Evolutionary conservation across 352 stramenopile species (phyloP).

Genomic region (Phytophthora rubi): DNA sequence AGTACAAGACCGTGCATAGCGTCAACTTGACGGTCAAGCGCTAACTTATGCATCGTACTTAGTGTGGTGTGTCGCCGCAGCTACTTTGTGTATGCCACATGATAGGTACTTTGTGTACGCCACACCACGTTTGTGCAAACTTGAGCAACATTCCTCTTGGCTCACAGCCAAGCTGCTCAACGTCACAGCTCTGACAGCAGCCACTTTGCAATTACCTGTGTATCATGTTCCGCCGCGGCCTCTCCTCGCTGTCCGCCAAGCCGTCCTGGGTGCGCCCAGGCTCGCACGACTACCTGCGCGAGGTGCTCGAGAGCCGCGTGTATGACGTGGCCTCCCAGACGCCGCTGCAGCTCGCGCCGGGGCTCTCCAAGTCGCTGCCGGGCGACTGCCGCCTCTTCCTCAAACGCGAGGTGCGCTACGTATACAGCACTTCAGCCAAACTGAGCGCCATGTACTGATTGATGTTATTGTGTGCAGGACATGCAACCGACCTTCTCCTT

Average conservation of each 20-base stretch:
- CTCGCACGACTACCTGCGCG: conserved; percentile 77
- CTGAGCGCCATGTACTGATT: too few relatives aligned
- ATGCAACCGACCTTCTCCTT: conserved; percentile 98
- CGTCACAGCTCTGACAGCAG: neutral
- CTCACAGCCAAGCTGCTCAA: neutral
- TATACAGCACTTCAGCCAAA: too few relatives aligned
- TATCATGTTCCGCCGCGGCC: conserved; percentile 51
- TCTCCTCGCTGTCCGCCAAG: conserved; percentile 39
- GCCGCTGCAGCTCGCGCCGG: conserved; percentile 63
- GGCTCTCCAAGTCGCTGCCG: conserved; percentile 61
- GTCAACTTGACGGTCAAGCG: too few relatives aligned
- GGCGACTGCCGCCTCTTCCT: conserved; percentile 79
- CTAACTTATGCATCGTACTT: too few relatives aligned
- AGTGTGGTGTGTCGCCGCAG: too few relatives aligned
- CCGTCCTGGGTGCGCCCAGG: conserved; percentile 70
- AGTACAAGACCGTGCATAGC: too few relatives aligned
- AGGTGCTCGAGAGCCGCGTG: conserved; percentile 83
- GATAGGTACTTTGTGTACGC: neutral
- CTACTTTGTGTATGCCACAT: too few relatives aligned
- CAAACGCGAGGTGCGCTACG: conserved; percentile 90
- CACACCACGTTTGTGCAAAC: conserved; percentile 19
- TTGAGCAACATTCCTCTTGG: conserved; percentile 34
- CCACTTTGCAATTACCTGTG: conserved; percentile 12
- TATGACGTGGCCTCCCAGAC: conserved; percentile 87
- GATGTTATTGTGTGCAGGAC: conserved; percentile 58